Evolutionary conservation across 2,329 filamentous ascomycete genomes (phyloP), one percentile per base, ranked within the genome.

Genomic region (Arthrocladium fulminans): DNA sequence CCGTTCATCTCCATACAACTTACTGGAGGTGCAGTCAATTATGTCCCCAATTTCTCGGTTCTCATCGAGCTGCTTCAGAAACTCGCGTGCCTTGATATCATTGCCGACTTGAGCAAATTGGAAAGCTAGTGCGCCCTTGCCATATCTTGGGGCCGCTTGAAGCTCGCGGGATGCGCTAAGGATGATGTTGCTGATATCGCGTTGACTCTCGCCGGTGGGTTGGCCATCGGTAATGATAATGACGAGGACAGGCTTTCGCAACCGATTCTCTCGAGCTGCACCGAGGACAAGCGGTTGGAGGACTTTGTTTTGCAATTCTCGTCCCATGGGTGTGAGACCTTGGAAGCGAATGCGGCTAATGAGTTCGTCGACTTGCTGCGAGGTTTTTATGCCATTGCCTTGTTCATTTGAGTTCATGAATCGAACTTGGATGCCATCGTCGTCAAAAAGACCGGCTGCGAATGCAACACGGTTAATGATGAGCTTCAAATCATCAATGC

Each of bases 61-160:
- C 52, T 77, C 73, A 57, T 84, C 81, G n/a, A 84, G 71, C 57
- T 76, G 76, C 42, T 70, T 65, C 41, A 84, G 67, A 69, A 83
- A 84, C 52, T 81, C 74, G 47, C 76, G 75, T 2, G 81, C 81
- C 54, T 75, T 74, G 60, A 75, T 69, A 57, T 84, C 81, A 56
- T 82, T 83, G 53, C 81, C 81, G 42, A 84, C 81, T 57, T 84
- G 81, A 0, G 80, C 80, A 59, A 84, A 83, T 59, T 84, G 79
- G 67, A 83, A 83, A 0, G 77, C 73, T 51, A 83, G 64, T n/a
- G 77, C 77, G 42, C 75, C 75, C 23, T 69, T 68, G 25, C 79
- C 78, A 57, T 76, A 78, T 44, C 69, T 72, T 44, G 71, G 66
- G 41, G 61, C 69, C 34, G 69, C 65, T 20, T 67, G 59, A 22